These are phyloP conservation scores for Phytopythium sindhum DNA, from an alignment of 352 stramenopile species.

Conservation along the genomic window DNA sequence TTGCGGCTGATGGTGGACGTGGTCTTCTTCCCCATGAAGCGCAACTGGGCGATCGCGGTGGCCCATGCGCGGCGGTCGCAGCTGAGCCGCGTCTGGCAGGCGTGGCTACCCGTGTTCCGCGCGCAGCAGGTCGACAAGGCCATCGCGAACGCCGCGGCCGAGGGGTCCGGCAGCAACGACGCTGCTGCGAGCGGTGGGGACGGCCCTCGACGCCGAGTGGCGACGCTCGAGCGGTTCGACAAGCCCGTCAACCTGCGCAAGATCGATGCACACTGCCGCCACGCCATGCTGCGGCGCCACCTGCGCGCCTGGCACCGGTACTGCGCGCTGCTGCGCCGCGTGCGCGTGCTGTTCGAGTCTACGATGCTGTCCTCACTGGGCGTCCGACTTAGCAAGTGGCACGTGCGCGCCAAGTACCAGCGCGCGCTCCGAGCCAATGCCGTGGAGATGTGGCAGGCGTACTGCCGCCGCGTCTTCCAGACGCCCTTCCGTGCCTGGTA, in stretches of 20 bases:
- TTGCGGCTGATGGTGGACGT: slow-evolving; percentile 42
- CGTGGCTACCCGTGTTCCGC: slow-evolving; percentile 50
- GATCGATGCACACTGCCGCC: slow-evolving; percentile 63
- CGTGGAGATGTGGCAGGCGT: slow-evolving; percentile 59
- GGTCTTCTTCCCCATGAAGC: slow-evolving; percentile 44
- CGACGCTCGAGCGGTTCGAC: slow-evolving; percentile 64
- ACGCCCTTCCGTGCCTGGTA: slow-evolving; percentile 77
- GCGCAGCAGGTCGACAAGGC: slow-evolving; percentile 58
- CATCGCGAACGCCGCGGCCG: not conserved
- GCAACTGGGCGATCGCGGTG: slow-evolving; percentile 27
- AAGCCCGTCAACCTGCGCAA: slow-evolving; percentile 66
- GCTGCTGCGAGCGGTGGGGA: not conserved
- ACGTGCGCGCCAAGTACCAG: slow-evolving; percentile 54
- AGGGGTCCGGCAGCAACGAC: not conserved
- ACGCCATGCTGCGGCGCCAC: slow-evolving; percentile 46
- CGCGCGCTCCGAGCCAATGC: slow-evolving; percentile 38
- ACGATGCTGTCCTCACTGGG: slow-evolving; percentile 42
- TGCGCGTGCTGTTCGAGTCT: slow-evolving; percentile 62
- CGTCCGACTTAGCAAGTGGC: slow-evolving; percentile 44
- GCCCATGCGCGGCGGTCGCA: slow-evolving; percentile 30
- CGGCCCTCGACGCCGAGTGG: slow-evolving; percentile 13
- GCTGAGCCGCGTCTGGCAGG: slow-evolving; percentile 24
- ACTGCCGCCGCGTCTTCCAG: slow-evolving; percentile 59
- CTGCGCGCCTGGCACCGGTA: slow-evolving; percentile 49
- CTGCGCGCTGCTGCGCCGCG: slow-evolving; percentile 45